Evolutionary conservation across 1,284 basidiomycete genomes (phyloP), one percentile per base, ranked within the genome.

Genomic region (Dichomitus squalens): DNA sequence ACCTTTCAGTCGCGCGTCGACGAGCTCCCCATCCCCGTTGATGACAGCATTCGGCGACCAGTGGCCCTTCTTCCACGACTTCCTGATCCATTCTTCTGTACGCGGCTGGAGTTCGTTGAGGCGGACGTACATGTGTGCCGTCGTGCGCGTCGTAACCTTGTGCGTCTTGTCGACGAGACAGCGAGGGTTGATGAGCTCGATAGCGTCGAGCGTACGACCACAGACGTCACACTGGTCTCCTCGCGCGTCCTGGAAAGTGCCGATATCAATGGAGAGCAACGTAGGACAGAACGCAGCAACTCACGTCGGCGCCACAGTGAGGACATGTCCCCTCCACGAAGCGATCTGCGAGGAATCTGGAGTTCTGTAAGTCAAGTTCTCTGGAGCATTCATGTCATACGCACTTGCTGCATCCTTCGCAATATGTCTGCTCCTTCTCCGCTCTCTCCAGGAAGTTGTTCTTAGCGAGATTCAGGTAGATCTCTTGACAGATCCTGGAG

Each of bases 211-310:
- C 7, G 96, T 97, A 63, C 95, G 86, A 40, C 90, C 87, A 71
- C 97, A 99, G 59, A 88, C 83, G 74, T 99, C 97, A 75, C 97
- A 99, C 80, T 99, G 97, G 74, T 99, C 97, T 9, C 97, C 97
- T 46, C 97, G 91, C 36, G 96, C 97, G 66, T 98, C 96, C 90
- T 94, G 66, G 7, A 1, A 0, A 11, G 9, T 1, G 7, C 9
- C 16, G 40, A 21, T 21, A 31, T 11, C n/a, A 49, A 5, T 54
- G 20, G 29, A 49, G 14, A 48, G 18, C 31, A 38, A 16, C 21
- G 34, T 29, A 16, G 50, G 36, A 38, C 11, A 6, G 39, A 52
- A 2, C 14, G 27, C 40, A 5, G 1, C 16, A 18, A 66, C 76
- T 63, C 60, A 91, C 92, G 60, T 94, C 88, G 63, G 88, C 93